A percentile compares a stretch with the other conserved stretches of the same genome.
Evolutionary conservation across 2,329 filamentous ascomycete species (phyloP).

Genomic region (Aspergillus novofumigatus): DNA sequence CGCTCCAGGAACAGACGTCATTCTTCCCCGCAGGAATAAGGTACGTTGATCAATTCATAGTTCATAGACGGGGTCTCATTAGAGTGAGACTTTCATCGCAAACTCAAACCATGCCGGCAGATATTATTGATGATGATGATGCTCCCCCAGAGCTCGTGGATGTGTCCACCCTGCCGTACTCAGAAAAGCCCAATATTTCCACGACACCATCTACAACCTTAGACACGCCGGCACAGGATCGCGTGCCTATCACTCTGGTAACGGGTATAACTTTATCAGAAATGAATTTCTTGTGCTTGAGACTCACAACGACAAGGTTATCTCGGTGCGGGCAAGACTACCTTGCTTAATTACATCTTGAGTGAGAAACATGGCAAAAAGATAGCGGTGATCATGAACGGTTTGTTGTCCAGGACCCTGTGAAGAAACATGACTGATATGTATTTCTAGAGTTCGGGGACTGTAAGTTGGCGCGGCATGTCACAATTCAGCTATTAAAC

Average conservation of each 20-base stretch:
- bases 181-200: constrained; percentile 17
- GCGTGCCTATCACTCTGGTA: constrained; percentile 49
- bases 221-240: constrained; percentile 26
- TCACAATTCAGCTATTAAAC: background rate
- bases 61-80: background rate
- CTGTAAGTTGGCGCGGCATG: constrained; percentile 50
- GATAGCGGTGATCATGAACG: constrained; percentile 96
- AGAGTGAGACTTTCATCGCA: background rate
- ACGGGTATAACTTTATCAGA: constrained; percentile 37
- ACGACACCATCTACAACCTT: constrained; percentile 23
- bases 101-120: constrained; percentile 14
- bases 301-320: constrained; percentile 60
- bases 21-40: background rate
- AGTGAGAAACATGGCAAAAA: constrained; percentile 95
- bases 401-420: constrained; percentile 39
- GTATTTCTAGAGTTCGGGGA: constrained; percentile 66
- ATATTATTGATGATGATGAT: constrained; percentile 39
- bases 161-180: constrained; percentile 26
- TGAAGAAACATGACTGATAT: background rate
- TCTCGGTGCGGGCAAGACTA: constrained; percentile 92
- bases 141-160: constrained; percentile 44
- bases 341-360: constrained; percentile 90
- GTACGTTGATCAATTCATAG: background rate
- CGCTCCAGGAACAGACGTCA: constrained; percentile 7
- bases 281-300: constrained; percentile 1